These are phyloP conservation scores for Trichosanthes truncata DNA, from an alignment of 306 rosid species.

Conservation along the genomic window DNA sequence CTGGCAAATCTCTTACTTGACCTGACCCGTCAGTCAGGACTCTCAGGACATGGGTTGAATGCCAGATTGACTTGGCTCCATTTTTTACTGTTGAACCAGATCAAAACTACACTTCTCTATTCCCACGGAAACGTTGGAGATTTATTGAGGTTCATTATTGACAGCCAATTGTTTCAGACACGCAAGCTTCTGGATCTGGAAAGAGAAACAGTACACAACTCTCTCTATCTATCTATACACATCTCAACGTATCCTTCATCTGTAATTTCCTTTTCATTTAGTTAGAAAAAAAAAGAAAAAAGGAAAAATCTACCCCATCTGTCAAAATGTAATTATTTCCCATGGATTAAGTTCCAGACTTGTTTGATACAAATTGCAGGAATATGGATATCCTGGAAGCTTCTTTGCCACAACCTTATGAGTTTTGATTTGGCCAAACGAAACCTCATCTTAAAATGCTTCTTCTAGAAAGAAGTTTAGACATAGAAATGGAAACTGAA, in stretches of 20 bases:
- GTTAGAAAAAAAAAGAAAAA: neutral
- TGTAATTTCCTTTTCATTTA: neutral
- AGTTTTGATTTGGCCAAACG: neutral
- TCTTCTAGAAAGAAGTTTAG: neutral
- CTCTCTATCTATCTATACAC: neutral
- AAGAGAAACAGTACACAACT: neutral
- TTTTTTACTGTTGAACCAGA: neutral
- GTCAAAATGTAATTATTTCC: neutral
- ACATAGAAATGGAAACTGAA: neutral
- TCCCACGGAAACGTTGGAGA: neutral
- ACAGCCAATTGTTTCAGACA: neutral
- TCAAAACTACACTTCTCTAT: neutral
- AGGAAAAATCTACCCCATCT: neutral
- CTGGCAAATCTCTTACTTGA: conserved; percentile 47
- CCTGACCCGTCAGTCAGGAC: conserved; percentile 4
- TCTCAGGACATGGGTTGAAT: neutral
- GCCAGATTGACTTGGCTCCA: conserved; percentile 2
- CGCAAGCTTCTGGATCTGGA: neutral
- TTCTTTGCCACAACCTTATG: neutral
- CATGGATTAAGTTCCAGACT: neutral
- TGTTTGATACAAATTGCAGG: neutral
- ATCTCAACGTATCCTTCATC: neutral
- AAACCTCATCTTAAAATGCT: neutral
- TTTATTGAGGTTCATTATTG: neutral
- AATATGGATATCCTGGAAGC: neutral